Evolutionary conservation across 2,329 filamentous ascomycete species (phyloP).

Genomic region (Akanthomyces lecanii): DNA sequence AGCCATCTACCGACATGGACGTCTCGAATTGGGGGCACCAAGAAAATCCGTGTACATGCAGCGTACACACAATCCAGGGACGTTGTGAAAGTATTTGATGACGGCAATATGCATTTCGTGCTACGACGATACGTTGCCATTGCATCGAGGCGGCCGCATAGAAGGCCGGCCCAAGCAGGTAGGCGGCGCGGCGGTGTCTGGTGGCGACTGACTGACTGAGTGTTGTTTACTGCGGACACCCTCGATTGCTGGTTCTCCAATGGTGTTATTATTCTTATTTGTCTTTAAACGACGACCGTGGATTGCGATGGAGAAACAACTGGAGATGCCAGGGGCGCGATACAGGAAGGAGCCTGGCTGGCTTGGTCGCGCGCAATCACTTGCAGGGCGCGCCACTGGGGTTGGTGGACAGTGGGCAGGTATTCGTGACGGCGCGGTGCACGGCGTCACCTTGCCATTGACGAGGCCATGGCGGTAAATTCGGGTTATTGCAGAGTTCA

Average conservation of each 20-base stretch:
- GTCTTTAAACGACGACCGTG: neutral
- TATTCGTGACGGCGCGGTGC: neutral
- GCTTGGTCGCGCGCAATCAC: neutral
- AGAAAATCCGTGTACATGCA: neutral
- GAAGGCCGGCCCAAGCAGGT: neutral
- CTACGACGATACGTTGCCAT: constrained; percentile 14
- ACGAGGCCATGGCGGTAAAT: neutral
- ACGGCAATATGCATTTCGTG: constrained; percentile 12
- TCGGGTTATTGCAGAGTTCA: neutral
- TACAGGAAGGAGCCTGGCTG: neutral
- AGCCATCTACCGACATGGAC: constrained; percentile 14
- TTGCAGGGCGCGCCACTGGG: constrained; percentile 8
- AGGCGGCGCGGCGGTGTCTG: neutral
- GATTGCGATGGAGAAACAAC: constrained; percentile 4
- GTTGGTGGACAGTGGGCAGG: neutral
- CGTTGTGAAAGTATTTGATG: neutral
- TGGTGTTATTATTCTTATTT: neutral
- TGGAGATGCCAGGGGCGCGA: neutral
- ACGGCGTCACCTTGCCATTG: neutral
- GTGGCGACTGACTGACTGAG: neutral
- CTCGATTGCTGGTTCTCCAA: neutral
- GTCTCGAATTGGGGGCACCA: neutral
- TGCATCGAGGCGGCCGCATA: constrained; percentile 10
- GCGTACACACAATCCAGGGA: neutral
- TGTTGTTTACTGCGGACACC: constrained; percentile 9